Conservation (phyloP, 306 rosid genomes). For the Dalbergia cultrata region DNA sequence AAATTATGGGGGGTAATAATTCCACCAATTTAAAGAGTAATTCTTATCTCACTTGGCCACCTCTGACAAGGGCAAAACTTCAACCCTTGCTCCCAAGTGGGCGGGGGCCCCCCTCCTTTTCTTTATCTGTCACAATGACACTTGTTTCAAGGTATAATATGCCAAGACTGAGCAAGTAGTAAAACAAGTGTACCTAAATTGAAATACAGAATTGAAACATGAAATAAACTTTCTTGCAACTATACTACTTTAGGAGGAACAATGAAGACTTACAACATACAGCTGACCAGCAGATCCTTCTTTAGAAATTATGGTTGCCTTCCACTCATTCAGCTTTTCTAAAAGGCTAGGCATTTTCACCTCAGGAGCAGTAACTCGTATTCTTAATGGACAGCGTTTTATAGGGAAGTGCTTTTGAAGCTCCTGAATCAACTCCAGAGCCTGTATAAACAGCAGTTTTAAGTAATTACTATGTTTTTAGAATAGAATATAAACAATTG, state of each 20-base stretch:
- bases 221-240: slow-evolving; percentile 13
- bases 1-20: too few species aligned
- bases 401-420: slow-evolving; percentile 94
- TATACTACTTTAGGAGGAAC: slow-evolving; percentile 8
- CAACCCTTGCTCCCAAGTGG: not conserved
- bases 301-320: slow-evolving; percentile 66
- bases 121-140: not conserved
- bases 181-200: slow-evolving; percentile 12
- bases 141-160: not conserved
- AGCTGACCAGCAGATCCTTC: slow-evolving; percentile 76
- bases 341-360: slow-evolving; percentile 60
- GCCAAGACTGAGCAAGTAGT: slow-evolving; percentile 8
- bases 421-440: slow-evolving; percentile 94
- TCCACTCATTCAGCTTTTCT: slow-evolving; percentile 79
- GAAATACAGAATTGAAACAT: slow-evolving; percentile 14
- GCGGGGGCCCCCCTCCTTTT: too few species aligned
- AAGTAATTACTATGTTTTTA: not conserved
- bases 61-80: not conserved
- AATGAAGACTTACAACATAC: slow-evolving; percentile 62
- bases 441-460: slow-evolving; percentile 60
- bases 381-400: slow-evolving; percentile 87
- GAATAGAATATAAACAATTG: not conserved
- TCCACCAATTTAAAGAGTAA: not conserved
- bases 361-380: slow-evolving; percentile 68
- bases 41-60: not conserved